Conservation (phyloP, 75 land plant species). For the Selaginella moellendorffii region DNA sequence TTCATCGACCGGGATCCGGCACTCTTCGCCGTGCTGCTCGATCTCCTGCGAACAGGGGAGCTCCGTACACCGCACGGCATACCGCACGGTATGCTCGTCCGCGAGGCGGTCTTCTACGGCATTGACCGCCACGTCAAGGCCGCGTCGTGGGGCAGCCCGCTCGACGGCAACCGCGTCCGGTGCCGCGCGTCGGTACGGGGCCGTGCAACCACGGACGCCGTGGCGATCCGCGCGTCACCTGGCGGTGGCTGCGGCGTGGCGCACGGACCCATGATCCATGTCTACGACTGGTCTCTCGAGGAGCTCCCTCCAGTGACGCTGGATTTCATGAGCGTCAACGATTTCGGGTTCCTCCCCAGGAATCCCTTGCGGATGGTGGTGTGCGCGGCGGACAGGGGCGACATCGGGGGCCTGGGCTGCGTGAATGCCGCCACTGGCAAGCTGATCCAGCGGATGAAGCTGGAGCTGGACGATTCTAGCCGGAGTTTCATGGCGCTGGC, state of each 20-base stretch:
- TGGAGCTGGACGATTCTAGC: conserved; percentile 31
- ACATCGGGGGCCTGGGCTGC: conserved; percentile 49
- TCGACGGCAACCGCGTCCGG: conserved; percentile 63
- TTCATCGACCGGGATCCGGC: conserved; percentile 85
- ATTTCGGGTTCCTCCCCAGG: conserved; percentile 39
- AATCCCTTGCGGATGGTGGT: conserved; percentile 39
- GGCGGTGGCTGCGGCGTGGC: conserved; percentile 92
- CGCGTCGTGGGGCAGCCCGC: conserved; percentile 44
- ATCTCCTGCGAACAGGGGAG: conserved; percentile 78
- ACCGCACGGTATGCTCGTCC: conserved; percentile 48
- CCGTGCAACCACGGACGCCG: conserved; percentile 68
- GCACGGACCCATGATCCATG: conserved; percentile 84
- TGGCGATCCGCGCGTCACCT: conserved; percentile 72
- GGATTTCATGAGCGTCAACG: conserved; percentile 65
- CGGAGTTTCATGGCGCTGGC: conserved; percentile 68
- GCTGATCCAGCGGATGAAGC: conserved; percentile 40
- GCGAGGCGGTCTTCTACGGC: conserved; percentile 77
- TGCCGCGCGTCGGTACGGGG: conserved; percentile 42
- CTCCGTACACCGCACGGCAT: conserved; percentile 49
- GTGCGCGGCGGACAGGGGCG: conserved; percentile 50
- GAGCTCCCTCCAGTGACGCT: conserved; percentile 53
- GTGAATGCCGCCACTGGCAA: conserved; percentile 45
- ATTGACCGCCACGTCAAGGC: conserved; percentile 46
- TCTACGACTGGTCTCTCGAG: conserved; percentile 74
- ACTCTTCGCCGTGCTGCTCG: conserved; percentile 67